A percentile compares a stretch with the other conserved stretches of the same genome.
Evolutionary conservation across 2,329 filamentous ascomycete genomes (phyloP).

Genomic region (Fusarium sp.): DNA sequence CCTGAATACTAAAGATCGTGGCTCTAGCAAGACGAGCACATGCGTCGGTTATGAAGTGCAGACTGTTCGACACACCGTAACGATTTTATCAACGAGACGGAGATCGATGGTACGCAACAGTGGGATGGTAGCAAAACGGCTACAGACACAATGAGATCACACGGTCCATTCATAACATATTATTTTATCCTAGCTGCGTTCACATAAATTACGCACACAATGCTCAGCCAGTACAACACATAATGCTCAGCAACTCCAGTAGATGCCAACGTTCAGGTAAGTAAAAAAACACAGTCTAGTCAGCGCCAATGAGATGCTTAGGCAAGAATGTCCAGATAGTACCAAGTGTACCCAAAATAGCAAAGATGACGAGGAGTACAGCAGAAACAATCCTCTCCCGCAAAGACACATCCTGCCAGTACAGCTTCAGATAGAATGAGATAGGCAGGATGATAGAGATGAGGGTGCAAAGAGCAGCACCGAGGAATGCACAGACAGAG

Average conservation of each 20-base stretch:
- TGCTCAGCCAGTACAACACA: not conserved
- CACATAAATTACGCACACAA: not conserved
- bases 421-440: constrained; percentile 90
- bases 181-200: constrained; percentile 17
- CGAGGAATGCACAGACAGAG: constrained; percentile 90
- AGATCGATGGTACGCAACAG: not conserved
- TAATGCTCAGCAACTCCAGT: constrained; percentile 18
- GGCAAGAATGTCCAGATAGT: constrained; percentile 92
- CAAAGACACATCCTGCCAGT: constrained; percentile 74
- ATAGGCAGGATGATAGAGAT: constrained; percentile 93
- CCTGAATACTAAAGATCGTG: not conserved
- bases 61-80: not conserved
- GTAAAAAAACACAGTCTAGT: constrained; percentile 36
- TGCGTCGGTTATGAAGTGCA: constrained; percentile 1
- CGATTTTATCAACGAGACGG: not conserved
- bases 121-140: not conserved
- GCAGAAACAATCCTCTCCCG: constrained; percentile 75
- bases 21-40: not conserved
- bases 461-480: constrained; percentile 89
- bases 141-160: not conserved
- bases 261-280: constrained; percentile 14
- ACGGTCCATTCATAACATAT: constrained; percentile 8
- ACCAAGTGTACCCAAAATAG: constrained; percentile 77
- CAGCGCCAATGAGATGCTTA: constrained; percentile 74
- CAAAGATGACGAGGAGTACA: constrained; percentile 75